These are phyloP conservation scores for Pythium utonaiense DNA, from an alignment of 352 stramenopile species.

Conservation along the genomic window DNA sequence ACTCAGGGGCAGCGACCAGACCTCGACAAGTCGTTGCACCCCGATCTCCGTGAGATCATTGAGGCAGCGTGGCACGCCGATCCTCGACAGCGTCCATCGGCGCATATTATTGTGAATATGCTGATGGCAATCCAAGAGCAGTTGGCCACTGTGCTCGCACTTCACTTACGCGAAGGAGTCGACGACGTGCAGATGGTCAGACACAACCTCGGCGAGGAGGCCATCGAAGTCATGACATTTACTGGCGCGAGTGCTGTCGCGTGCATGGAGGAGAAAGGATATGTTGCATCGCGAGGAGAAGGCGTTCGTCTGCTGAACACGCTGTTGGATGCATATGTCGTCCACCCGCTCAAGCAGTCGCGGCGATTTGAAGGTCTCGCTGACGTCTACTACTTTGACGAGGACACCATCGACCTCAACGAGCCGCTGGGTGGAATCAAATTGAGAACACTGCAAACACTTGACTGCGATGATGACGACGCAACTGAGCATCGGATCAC, in stretches of 20 bases:
- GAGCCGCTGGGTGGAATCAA: conserved; percentile 13
- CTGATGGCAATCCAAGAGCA: conserved; percentile 34
- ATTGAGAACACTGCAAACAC: neutral
- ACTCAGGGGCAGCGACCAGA: conserved; percentile 27
- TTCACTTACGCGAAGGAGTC: conserved; percentile 24
- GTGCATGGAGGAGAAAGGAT: conserved; percentile 17
- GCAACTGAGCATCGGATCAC: neutral
- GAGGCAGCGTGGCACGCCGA: conserved; percentile 27
- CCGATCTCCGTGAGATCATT: conserved; percentile 26
- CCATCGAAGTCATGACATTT: conserved; percentile 13
- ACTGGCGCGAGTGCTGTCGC: conserved; percentile 23
- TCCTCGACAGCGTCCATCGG: conserved; percentile 16
- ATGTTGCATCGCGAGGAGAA: conserved; percentile 17
- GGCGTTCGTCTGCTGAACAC: conserved; percentile 37
- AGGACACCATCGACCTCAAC: conserved; percentile 24
- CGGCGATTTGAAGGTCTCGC: conserved; percentile 23
- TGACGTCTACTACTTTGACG: conserved; percentile 32
- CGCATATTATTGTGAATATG: conserved; percentile 25
- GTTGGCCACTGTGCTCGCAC: conserved; percentile 17
- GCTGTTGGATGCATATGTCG: conserved; percentile 30
- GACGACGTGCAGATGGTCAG: conserved; percentile 8
- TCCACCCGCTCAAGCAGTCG: conserved; percentile 35
- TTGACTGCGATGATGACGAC: neutral
- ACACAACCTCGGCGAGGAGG: neutral
- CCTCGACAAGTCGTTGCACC: conserved; percentile 21